Base-by-base conservation (phyloP, 768 basidiomycete species). In the Phylloporus scabripes region DNA sequence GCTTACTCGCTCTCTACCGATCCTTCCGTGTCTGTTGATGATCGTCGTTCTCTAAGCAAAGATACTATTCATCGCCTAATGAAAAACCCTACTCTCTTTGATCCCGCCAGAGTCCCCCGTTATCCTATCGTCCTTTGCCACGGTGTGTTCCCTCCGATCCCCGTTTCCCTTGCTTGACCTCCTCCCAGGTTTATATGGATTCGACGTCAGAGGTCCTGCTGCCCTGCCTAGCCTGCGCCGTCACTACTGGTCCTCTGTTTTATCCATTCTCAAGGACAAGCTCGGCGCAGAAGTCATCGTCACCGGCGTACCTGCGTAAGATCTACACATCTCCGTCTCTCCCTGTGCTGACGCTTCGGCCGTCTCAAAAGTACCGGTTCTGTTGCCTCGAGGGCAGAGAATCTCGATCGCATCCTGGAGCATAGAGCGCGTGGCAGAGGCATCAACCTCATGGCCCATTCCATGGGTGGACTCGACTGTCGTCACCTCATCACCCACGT, bases 381-480 rank as follows among this genome's bases (percentile, higher is more conserved):
- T 0, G 84, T 99, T 46, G 70, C 80, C 11, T 84, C 87, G 10
- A 82, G 96, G 17, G 87, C 93, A 0, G 75, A 83, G 46, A 77
- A 75, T 39, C 73, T 99, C 55, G 78, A 98, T 65, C 74, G 74
- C 20, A 81, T 86, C 56, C 76, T 99, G 10, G 74, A 80, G 48
- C 62, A 71, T 11, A 83, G 74, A 41, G 82, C 84, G 4, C 74
- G 71, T 12, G 92, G 90, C 5, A 80, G 85, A 42, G 90, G 87
- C 8, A 70, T 98, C 60, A 99, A 99, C 65, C 83, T 99, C 54
- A 74, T 99, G 39, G 96, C 91, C 0, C 96, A 99, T 64, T 94
- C 92, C 7, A 99, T 99, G 96, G 95, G 95, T 17, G 95, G 95
- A 0, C 76, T 99, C 8, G 96, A 99, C 62, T 92, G 92, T 61